These are phyloP conservation scores for Paramarasmius palmivorus DNA, from an alignment of 1,284 basidiomycete species.

Conservation along the genomic window DNA sequence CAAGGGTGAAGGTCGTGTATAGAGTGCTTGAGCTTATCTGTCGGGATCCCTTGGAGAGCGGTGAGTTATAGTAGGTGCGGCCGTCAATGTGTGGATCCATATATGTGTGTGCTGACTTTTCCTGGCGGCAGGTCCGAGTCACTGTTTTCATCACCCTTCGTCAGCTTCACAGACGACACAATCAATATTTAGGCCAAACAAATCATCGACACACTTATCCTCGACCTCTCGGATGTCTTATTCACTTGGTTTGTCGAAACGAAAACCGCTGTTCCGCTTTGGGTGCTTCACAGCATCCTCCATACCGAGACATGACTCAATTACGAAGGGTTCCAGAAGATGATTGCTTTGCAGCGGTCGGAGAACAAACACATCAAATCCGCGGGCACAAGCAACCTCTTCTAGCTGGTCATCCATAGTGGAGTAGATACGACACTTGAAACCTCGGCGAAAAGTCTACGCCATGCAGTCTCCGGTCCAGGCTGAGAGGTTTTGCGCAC, in stretches of 20 bases:
- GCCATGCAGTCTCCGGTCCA: conserved; percentile 59
- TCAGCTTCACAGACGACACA: too few relatives aligned
- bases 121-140: too few relatives aligned
- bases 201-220: conserved; percentile 11
- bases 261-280: conserved; percentile 45
- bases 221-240: conserved; percentile 14
- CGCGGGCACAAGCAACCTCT: conserved; percentile 45
- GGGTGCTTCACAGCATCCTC: conserved; percentile 44
- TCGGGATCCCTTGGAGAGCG: too few relatives aligned
- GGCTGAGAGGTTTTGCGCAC: conserved; percentile 48
- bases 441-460: conserved; percentile 43
- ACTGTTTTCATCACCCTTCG: too few relatives aligned
- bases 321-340: conserved; percentile 51
- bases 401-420: conserved; percentile 45
- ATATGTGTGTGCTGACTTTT: too few relatives aligned
- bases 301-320: conserved; percentile 52
- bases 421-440: conserved; percentile 46
- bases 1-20: too few relatives aligned
- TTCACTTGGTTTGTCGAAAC: conserved; percentile 57
- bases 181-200: background rate
- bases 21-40: too few relatives aligned
- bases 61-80: too few relatives aligned
- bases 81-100: too few relatives aligned
- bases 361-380: conserved; percentile 37
- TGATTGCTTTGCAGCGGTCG: conserved; percentile 46